Base-by-base conservation (phyloP, 2,329 filamentous ascomycete species). In the Xylaria arbuscula region DNA sequence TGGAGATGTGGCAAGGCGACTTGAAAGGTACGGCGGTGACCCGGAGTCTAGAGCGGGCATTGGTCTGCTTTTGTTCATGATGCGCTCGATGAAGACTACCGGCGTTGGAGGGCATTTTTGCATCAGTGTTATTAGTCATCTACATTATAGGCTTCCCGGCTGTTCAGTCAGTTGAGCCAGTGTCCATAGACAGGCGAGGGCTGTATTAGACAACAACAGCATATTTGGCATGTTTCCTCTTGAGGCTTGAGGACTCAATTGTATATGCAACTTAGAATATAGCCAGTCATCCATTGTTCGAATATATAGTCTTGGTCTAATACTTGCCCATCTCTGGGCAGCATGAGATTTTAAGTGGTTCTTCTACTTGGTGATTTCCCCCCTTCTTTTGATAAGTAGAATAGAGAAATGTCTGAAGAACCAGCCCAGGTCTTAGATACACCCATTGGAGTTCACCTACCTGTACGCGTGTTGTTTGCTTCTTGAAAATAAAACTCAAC, bases 21-120 rank as follows among this genome's bases (percentile, higher is more conserved):
- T 63, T 55, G 38, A 68, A 48, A 55, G 64, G 48, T 62, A 64
- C 24, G 51, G 59, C 24, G 61, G 66, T 56, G 72, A 68, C 74
- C 66, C 64, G 72, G 74, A 75, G 73, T 76, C 74, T 68, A 75
- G 71, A 74, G 72, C 64, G 67, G 66, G 66, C 66, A 73, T 71
- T 69, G 56, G 17, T 34, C 56, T 65, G 68, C 61, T 66, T 61
- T 66, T 57, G 70, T 70, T 73, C 55, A 69, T 69, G 71, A 70
- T 70, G 71, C 71, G 72, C 74, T 74, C 69, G 74, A 76, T 70
- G 74, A 75, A 70, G 72, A 75, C 73, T 71, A 62, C 64, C 63
- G 74, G 71, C 71, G 70, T 75, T 72, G 66, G 13, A 34, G 66
- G 50, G 40, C 48, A 60, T 65, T 24, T 51, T 42, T 56, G 55